These are phyloP conservation scores for Rubia occidens DNA, from an alignment of 305 asterid species.

Conservation along the genomic window DNA sequence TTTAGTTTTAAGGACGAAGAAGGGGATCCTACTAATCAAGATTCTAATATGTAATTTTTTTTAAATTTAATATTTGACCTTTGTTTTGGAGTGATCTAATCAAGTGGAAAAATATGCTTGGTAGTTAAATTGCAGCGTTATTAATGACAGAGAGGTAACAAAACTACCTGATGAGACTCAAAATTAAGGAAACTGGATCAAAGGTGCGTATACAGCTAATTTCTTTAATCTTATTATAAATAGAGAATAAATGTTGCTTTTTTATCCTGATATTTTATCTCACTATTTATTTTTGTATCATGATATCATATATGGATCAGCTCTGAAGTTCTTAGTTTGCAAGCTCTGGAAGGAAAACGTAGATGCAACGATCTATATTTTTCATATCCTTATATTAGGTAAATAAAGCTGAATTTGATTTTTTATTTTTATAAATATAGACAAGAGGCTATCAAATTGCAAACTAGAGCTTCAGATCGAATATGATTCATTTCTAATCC, in stretches of 20 bases:
- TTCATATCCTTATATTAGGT: background rate
- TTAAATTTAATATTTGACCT: too few species aligned
- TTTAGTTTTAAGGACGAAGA: too few species aligned
- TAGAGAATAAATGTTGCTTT: background rate
- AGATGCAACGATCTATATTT: background rate
- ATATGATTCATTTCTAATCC: too few species aligned
- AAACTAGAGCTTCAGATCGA: background rate
- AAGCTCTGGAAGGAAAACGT: constrained; percentile 9
- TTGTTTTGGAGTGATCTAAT: too few species aligned
- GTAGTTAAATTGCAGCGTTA: constrained; percentile 13
- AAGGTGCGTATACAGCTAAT: constrained; percentile 4
- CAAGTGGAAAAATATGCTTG: background rate
- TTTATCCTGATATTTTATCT: background rate
- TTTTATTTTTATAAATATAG: constrained; percentile 1
- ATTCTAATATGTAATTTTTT: too few species aligned
- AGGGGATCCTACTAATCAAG: too few species aligned
- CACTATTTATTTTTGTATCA: background rate
- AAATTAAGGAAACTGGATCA: constrained; percentile 13
- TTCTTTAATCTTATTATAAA: background rate
- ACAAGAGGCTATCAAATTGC: constrained; percentile 18
- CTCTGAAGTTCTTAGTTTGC: constrained; percentile 10
- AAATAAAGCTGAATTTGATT: background rate
- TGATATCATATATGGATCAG: constrained; percentile 12
- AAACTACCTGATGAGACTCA: constrained; percentile 16
- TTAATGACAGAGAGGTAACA: constrained; percentile 21